These are phyloP conservation scores for Albizia julibrissin DNA, from an alignment of 306 rosid species.

Conservation along the genomic window DNA sequence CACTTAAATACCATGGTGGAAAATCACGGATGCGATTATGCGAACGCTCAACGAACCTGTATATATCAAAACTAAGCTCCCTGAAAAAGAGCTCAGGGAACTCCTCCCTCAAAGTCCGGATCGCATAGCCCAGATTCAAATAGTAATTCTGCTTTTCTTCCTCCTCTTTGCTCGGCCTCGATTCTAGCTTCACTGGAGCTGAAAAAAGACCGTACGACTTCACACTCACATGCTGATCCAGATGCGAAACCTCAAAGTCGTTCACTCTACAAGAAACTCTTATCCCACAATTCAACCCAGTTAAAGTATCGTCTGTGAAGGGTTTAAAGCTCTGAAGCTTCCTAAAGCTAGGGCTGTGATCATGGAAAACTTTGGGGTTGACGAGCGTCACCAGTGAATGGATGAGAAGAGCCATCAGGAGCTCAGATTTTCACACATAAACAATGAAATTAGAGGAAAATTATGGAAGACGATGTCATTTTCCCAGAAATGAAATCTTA, in stretches of 20 bases:
- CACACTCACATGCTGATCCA: slow-evolving; percentile 35
- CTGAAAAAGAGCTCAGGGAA: slow-evolving; percentile 68
- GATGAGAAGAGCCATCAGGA: slow-evolving; percentile 61
- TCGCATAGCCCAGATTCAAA: slow-evolving; percentile 81
- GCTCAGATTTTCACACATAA: not conserved
- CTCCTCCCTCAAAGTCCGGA: slow-evolving; percentile 78
- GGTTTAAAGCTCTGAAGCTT: slow-evolving; percentile 43
- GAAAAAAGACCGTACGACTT: slow-evolving; percentile 63
- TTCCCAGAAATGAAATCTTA: slow-evolving; percentile 17
- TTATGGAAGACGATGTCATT: slow-evolving; percentile 7
- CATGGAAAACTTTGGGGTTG: slow-evolving; percentile 31
- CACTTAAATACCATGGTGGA: not conserved
- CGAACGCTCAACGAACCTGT: slow-evolving; percentile 47
- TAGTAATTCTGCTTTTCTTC: slow-evolving; percentile 76
- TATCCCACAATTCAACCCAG: slow-evolving; percentile 41
- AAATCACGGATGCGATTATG: slow-evolving; percentile 1
- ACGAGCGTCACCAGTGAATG: slow-evolving; percentile 49
- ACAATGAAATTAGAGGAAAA: slow-evolving; percentile 23
- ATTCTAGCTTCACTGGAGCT: slow-evolving; percentile 58
- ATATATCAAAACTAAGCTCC: slow-evolving; percentile 72
- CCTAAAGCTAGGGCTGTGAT: slow-evolving; percentile 39
- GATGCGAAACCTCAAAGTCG: slow-evolving; percentile 39
- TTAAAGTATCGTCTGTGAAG: slow-evolving; percentile 28
- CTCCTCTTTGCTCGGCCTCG: slow-evolving; percentile 71
- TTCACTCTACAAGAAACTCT: slow-evolving; percentile 36